These are phyloP conservation scores for Pseudogymnoascus destructans DNA, from an alignment of 2,329 filamentous ascomycete genomes.

Conservation along the genomic window DNA sequence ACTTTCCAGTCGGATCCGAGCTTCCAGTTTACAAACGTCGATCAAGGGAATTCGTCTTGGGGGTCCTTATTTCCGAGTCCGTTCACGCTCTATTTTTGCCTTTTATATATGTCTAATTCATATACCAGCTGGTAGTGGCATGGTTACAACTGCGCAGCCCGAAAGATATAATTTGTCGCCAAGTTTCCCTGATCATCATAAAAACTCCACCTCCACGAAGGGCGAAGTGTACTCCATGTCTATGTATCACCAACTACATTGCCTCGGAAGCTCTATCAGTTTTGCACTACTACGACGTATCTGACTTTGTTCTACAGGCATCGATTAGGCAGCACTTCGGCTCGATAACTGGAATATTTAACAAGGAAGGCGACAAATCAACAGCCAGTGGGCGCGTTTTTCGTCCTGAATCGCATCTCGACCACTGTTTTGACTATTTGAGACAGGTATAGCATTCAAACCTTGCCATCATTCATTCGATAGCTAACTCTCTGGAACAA, in stretches of 20 bases:
- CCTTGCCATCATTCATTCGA: neutral
- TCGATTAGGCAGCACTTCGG: neutral
- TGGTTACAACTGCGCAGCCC: neutral
- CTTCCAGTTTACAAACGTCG: neutral
- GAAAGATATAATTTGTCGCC: neutral
- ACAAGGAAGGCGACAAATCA: neutral
- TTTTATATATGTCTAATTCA: neutral
- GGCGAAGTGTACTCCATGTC: neutral
- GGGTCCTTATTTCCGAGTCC: neutral
- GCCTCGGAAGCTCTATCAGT: neutral
- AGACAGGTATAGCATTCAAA: neutral
- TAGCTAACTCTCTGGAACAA: neutral
- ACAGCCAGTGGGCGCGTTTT: neutral
- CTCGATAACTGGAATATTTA: neutral
- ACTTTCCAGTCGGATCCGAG: neutral
- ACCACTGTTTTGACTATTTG: neutral
- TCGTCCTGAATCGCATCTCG: neutral
- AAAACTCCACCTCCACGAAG: neutral
- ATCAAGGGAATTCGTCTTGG: neutral
- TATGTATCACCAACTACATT: neutral
- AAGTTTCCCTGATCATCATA: neutral
- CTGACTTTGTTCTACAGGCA: neutral
- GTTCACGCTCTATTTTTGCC: neutral
- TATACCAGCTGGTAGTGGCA: neutral
- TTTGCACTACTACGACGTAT: neutral